A percentile compares a stretch with the other conserved stretches of the same genome.
phyloP scores from a whole-genome alignment of 768 basidiomycete genomes.

The Phanerodontia chrysosporium region DNA sequence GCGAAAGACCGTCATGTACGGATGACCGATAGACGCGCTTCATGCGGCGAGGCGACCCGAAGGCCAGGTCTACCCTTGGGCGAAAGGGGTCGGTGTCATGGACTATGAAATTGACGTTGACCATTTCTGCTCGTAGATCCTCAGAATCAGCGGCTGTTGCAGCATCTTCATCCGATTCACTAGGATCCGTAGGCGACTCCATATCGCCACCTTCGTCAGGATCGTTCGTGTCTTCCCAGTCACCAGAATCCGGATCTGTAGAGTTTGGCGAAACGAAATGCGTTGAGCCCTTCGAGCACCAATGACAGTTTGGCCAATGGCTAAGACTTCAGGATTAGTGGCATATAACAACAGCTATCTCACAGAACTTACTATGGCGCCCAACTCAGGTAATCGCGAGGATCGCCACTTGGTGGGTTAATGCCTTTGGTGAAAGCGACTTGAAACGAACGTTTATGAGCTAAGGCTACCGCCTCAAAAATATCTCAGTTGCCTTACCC shows the following conservation, averaged over 20 bases:
- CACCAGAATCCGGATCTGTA: slow-evolving; percentile 9
- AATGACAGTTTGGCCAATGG: slow-evolving; percentile 54
- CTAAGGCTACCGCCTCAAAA: neutral
- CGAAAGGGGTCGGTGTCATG: neutral
- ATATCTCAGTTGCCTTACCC: slow-evolving; percentile 23
- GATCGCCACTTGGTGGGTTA: slow-evolving; percentile 34
- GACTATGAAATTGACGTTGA: neutral
- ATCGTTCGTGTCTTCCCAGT: neutral
- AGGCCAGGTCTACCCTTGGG: neutral
- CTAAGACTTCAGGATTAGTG: slow-evolving; percentile 21
- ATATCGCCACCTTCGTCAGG: neutral
- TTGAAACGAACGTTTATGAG: slow-evolving; percentile 15
- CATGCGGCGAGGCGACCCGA: slow-evolving; percentile 15
- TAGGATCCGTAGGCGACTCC: neutral
- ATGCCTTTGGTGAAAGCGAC: slow-evolving; percentile 33
- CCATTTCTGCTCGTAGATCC: slow-evolving; percentile 3
- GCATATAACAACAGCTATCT: neutral
- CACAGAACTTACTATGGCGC: slow-evolving; percentile 47
- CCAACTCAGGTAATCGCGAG: slow-evolving; percentile 52
- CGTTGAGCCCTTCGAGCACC: slow-evolving; percentile 35
- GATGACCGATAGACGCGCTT: slow-evolving; percentile 1
- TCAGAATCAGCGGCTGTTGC: neutral
- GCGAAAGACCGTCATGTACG: neutral
- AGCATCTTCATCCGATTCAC: neutral
- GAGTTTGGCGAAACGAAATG: slow-evolving; percentile 16